Evolutionary conservation across 2,329 filamentous ascomycete genomes (phyloP), one percentile per base, ranked within the genome.

Genomic region (Bipolaris victoriae): DNA sequence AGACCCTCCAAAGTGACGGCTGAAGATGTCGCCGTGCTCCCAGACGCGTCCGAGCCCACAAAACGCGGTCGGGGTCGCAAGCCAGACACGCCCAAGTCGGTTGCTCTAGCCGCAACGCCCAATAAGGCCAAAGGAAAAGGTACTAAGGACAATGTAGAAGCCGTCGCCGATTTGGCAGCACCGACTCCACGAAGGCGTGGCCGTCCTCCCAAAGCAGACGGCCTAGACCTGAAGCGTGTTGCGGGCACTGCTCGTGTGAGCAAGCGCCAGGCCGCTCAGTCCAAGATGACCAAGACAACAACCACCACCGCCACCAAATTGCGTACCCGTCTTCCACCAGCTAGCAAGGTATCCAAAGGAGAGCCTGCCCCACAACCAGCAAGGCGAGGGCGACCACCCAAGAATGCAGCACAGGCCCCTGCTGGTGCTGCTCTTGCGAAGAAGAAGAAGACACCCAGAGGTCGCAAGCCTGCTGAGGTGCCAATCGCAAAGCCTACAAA

Each of bases 211-310:
- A 56, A 55, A 37, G 36, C 58, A n/a, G 40, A 58, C 9, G 37
- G 57, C 13, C 36, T 60, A 31, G 22, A 63, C 11, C 61, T 67
- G 43, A 54, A 58, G 36, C 58, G 60, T 36, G 66, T 67, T 18
- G 60, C 54, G 20, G 64, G 62, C 43, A 56, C 69, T 1, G n/a
- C 67, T 22, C 68, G 68, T 44, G 58, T 71, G 47, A 49, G 52
- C 41, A 71, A 72, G 53, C 59, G 62, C 36, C 33, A 61, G 13
- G 51, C 58, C 53, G 33, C 49, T 58, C 26, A 46, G 37, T 24
- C 48, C 55, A 63, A 61, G 44, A 16, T 46, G 3, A 49, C 54
- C 37, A 50, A 26, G 29, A 31, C 29, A 10, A 31, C 29, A 3
- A 31, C 9, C 26, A 29, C 26, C 7, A 29, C 29, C 7, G 4